phyloP scores from a whole-genome alignment of 108 stramenopile species.

The Stephanodiscus triporus region DNA sequence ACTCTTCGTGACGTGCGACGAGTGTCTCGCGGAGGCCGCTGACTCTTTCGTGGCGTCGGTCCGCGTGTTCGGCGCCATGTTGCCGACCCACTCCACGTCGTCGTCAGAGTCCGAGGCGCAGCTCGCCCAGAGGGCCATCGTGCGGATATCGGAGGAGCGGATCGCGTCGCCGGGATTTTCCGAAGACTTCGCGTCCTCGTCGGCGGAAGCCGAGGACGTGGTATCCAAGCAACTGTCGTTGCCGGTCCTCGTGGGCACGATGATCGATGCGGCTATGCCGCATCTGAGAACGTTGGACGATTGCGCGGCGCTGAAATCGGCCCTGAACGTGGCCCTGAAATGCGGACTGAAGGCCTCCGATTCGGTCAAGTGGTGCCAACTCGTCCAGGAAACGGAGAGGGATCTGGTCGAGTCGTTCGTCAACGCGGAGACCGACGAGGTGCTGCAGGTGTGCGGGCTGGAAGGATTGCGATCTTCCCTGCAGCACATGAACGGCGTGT shows the following conservation, averaged over 20 bases:
- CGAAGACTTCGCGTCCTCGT: constrained; percentile 37
- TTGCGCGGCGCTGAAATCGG: constrained; percentile 60
- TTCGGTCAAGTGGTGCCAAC: constrained; percentile 49
- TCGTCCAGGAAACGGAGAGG: constrained; percentile 60
- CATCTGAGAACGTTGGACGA: constrained; percentile 71
- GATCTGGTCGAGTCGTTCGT: constrained; percentile 67
- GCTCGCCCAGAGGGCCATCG: constrained; percentile 70
- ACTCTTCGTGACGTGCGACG: constrained; percentile 57
- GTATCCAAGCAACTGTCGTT: constrained; percentile 58
- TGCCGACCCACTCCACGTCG: constrained; percentile 56
- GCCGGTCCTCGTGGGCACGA: constrained; percentile 62
- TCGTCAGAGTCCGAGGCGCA: constrained; percentile 67
- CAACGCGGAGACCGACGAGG: constrained; percentile 61
- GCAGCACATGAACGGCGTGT: constrained; percentile 55
- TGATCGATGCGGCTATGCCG: constrained; percentile 72
- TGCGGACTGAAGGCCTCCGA: constrained; percentile 55
- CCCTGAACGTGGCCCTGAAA: constrained; percentile 56
- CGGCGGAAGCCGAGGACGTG: constrained; percentile 28
- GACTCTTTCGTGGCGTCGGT: constrained; percentile 79
- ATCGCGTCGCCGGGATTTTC: constrained; percentile 78
- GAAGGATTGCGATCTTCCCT: constrained; percentile 50
- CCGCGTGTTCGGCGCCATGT: constrained; percentile 76
- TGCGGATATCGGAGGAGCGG: constrained; percentile 62
- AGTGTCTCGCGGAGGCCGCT: constrained; percentile 71
- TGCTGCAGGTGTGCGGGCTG: constrained; percentile 74